Conservation (phyloP, 208 protist genomes). For the Acanthamoeba polyphaga region DNA sequence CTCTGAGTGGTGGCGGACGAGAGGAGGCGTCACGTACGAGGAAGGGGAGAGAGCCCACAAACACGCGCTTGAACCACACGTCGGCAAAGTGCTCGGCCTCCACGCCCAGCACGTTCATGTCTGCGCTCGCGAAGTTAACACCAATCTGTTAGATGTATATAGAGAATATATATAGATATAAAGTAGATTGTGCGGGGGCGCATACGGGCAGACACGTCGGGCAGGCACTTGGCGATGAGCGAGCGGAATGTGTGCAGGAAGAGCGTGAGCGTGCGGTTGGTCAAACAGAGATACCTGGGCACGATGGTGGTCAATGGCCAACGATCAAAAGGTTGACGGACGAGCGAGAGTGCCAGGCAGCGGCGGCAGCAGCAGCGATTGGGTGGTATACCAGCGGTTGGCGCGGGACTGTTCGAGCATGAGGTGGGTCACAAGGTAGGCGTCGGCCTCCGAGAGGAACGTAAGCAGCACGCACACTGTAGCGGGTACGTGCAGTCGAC, state of each 20-base stretch:
- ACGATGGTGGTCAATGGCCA: background rate
- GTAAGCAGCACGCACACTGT: constrained; percentile 21
- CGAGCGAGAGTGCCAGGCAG: background rate
- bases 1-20: background rate
- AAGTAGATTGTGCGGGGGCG: no score
- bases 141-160: no score
- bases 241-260: constrained; percentile 16
- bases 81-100: constrained; percentile 19
- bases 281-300: background rate
- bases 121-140: background rate
- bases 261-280: constrained; percentile 5
- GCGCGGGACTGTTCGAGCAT: constrained; percentile 24
- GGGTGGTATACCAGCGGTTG: background rate
- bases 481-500: background rate
- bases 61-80: constrained; percentile 43
- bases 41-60: constrained; percentile 6
- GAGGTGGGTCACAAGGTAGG: background rate
- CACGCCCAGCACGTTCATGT: constrained; percentile 31
- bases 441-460: constrained; percentile 15
- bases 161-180: no score
- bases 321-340: background rate
- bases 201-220: background rate
- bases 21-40: background rate
- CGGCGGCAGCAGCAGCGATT: no score
- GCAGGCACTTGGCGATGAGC: constrained; percentile 25